A percentile compares a stretch with the other conserved stretches of the same genome.
These are phyloP conservation scores for Penicillium polonicum DNA, from an alignment of 2,329 filamentous ascomycete species.

Conservation along the genomic window DNA sequence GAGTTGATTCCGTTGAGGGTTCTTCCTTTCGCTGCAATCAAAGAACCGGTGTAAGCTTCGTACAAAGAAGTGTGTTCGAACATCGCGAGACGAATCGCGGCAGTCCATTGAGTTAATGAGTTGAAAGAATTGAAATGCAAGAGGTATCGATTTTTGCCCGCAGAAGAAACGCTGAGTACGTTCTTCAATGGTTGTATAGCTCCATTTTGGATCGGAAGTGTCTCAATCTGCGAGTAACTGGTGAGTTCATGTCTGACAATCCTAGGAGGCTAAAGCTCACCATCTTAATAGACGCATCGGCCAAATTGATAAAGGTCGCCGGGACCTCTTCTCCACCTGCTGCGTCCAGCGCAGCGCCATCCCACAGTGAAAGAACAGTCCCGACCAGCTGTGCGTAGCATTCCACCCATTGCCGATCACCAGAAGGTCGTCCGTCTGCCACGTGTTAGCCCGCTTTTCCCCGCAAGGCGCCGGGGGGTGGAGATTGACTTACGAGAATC, in stretches of 20 bases:
- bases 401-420: constrained; percentile 88
- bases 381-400: constrained; percentile 96
- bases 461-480: not conserved
- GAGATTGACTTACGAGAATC: constrained; percentile 69
- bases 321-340: constrained; percentile 82
- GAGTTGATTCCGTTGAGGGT: constrained; percentile 81
- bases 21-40: constrained; percentile 94
- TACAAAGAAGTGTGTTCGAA: constrained; percentile 91
- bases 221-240: constrained; percentile 65
- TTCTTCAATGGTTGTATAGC: constrained; percentile 84
- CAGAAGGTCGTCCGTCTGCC: constrained; percentile 79
- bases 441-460: constrained; percentile 31
- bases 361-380: constrained; percentile 92
- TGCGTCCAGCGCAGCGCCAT: constrained; percentile 84
- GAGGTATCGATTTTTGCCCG: constrained; percentile 90
- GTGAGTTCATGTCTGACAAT: not conserved
- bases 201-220: constrained; percentile 75
- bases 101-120: constrained; percentile 92
- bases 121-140: constrained; percentile 95
- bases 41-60: constrained; percentile 92
- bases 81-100: constrained; percentile 88
- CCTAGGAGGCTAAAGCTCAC: constrained; percentile 50
- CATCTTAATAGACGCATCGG: constrained; percentile 98
- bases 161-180: constrained; percentile 92
- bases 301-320: constrained; percentile 92